A percentile compares a stretch with the other conserved stretches of the same genome.
These are phyloP conservation scores for Sphenostylis stenocarpa DNA, from an alignment of 306 rosid species.

Conservation along the genomic window DNA sequence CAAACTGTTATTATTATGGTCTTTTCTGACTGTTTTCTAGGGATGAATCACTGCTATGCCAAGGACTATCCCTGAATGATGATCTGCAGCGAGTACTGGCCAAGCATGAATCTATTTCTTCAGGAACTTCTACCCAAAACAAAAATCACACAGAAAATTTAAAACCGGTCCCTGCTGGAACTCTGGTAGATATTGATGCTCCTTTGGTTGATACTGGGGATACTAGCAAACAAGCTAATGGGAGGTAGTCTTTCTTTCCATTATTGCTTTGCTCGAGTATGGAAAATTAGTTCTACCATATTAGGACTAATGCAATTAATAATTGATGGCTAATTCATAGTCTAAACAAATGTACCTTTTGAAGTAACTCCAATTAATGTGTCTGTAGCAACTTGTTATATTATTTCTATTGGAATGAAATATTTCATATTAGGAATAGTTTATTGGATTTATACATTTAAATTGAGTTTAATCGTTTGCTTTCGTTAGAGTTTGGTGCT, in stretches of 20 bases:
- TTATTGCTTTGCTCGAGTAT: constrained; percentile 22
- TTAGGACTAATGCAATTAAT: constrained; percentile 11
- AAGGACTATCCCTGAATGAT: constrained; percentile 91
- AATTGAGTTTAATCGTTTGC: constrained; percentile 6
- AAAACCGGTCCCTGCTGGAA: constrained; percentile 53
- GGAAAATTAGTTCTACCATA: neutral
- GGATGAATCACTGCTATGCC: constrained; percentile 89
- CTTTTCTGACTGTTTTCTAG: constrained; percentile 39
- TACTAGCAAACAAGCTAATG: constrained; percentile 54
- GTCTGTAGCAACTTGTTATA: constrained; percentile 8
- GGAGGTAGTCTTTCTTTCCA: constrained; percentile 53
- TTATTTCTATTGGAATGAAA: constrained; percentile 1
- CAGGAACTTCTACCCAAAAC: constrained; percentile 53
- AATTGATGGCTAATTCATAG: constrained; percentile 2
- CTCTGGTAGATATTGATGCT: constrained; percentile 64
- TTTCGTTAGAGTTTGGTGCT: neutral
- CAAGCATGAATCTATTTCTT: constrained; percentile 83
- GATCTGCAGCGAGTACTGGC: constrained; percentile 93
- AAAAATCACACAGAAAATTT: constrained; percentile 42
- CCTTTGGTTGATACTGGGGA: constrained; percentile 86
- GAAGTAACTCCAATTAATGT: neutral
- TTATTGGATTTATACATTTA: constrained; percentile 1
- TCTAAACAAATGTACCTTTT: neutral
- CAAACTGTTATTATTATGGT: neutral
- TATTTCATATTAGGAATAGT: neutral